A percentile compares a stretch with the other conserved stretches of the same genome.
These are phyloP conservation scores for Xylaria sp. DNA, from an alignment of 495 filamentous ascomycete species.

Conservation along the genomic window DNA sequence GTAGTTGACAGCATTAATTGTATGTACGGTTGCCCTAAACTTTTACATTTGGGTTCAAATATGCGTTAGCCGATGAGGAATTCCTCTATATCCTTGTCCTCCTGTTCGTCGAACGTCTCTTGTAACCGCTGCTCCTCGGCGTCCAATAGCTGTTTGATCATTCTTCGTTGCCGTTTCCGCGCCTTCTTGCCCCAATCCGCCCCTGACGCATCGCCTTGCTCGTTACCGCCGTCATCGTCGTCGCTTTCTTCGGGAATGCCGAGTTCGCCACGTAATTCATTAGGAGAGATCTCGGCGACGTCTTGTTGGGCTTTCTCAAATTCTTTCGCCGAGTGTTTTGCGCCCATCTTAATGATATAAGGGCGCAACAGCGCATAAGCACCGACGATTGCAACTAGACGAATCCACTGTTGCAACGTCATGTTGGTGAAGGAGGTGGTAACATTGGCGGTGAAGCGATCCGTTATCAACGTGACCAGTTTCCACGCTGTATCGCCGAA, in stretches of 20 bases:
- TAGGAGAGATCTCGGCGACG: constrained; percentile 52
- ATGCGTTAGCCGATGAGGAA: constrained; percentile 57
- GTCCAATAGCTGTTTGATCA: constrained; percentile 62
- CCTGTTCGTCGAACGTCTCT: constrained; percentile 60
- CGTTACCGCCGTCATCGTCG: constrained; percentile 59
- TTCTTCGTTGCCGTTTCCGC: constrained; percentile 66
- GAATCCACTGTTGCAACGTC: constrained; percentile 63
- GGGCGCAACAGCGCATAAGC: constrained; percentile 71
- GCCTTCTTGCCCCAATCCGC: constrained; percentile 65
- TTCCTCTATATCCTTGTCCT: constrained; percentile 75
- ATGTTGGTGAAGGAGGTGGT: constrained; percentile 61
- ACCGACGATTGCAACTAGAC: constrained; percentile 65
- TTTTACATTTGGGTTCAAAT: background rate
- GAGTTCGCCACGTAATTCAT: constrained; percentile 58
- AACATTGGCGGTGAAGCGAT: constrained; percentile 63
- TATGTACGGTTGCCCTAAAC: constrained; percentile 17
- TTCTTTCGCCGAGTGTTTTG: constrained; percentile 50
- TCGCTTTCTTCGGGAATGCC: constrained; percentile 61
- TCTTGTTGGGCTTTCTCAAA: constrained; percentile 52
- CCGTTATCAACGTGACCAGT: constrained; percentile 39
- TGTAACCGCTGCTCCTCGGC: constrained; percentile 56
- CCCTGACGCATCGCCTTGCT: constrained; percentile 56
- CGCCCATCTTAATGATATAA: constrained; percentile 62
- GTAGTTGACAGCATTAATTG: constrained; percentile 10
- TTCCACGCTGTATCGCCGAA: constrained; percentile 35